phyloP scores from a whole-genome alignment of 352 stramenopile species.

The Ochromonadaceae sp. region DNA sequence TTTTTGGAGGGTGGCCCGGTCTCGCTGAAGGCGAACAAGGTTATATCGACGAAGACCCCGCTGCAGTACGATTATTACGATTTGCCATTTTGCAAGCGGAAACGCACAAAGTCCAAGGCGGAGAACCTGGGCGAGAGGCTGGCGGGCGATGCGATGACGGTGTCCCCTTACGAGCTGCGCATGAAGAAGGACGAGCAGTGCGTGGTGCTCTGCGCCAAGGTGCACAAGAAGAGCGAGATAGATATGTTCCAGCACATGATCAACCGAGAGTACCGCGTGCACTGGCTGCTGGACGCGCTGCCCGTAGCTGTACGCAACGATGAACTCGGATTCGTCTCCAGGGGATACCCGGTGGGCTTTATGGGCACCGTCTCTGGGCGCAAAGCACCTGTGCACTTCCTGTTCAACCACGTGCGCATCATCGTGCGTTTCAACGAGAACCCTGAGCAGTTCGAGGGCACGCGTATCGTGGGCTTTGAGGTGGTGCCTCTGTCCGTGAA shows the following conservation, averaged over 20 bases:
- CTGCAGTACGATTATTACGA: conserved; percentile 98
- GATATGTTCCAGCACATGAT: conserved; percentile 72
- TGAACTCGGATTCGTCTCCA: conserved; percentile 44
- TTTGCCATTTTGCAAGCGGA: conserved; percentile 63
- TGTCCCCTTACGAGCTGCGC: conserved; percentile 54
- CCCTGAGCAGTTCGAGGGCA: conserved; percentile 27
- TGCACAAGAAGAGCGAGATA: conserved; percentile 53
- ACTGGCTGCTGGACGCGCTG: conserved; percentile 56
- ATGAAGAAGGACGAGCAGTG: conserved; percentile 70
- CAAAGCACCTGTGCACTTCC: conserved; percentile 63
- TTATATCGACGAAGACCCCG: conserved; percentile 92
- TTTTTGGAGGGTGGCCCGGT: no score
- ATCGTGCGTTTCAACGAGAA: conserved; percentile 70
- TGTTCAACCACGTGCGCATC: conserved; percentile 97
- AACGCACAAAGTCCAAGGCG: conserved; percentile 28
- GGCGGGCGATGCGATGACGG: conserved; percentile 67
- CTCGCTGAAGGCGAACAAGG: conserved; percentile 87
- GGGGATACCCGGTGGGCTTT: conserved; percentile 34
- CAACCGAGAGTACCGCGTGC: conserved; percentile 79
- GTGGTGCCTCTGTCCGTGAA: conserved; percentile 83
- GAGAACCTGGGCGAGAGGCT: conserved; percentile 82
- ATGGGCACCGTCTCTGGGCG: conserved; percentile 21
- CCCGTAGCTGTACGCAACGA: conserved; percentile 44
- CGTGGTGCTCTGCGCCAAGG: conserved; percentile 67
- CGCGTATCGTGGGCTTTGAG: conserved; percentile 84